Percentiles rank a stretch among this genome's conserved stretches.
phyloP scores from a whole-genome alignment of 2,329 filamentous ascomycete species.

The Scleromitrula shiraiana region DNA sequence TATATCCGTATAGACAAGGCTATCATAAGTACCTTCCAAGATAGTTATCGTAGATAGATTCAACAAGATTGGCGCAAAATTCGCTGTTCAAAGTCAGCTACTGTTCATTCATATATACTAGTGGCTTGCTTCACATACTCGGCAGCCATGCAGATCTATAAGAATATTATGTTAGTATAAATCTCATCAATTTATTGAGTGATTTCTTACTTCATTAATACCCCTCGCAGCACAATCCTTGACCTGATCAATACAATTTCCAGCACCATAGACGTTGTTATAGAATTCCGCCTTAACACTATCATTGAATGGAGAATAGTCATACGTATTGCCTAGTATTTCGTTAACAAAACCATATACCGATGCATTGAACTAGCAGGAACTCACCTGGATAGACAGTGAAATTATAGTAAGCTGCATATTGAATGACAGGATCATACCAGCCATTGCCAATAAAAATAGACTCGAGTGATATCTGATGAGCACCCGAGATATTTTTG shows the following conservation, averaged over 20 bases:
- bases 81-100: constrained; percentile 32
- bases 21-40: constrained; percentile 27
- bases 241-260: constrained; percentile 53
- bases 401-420: constrained; percentile 50
- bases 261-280: constrained; percentile 51
- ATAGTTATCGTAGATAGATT: constrained; percentile 43
- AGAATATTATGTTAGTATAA: background rate
- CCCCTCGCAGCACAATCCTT: constrained; percentile 45
- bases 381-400: constrained; percentile 33
- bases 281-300: constrained; percentile 43
- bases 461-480: constrained; percentile 39
- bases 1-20: background rate
- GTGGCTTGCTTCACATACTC: constrained; percentile 1
- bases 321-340: constrained; percentile 42
- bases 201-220: constrained; percentile 33
- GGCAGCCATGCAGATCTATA: constrained; percentile 41
- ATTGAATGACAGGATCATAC: constrained; percentile 49
- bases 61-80: constrained; percentile 47
- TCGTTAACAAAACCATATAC: background rate
- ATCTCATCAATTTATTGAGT: background rate
- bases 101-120: background rate
- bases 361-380: background rate
- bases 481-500: constrained; percentile 39
- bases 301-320: constrained; percentile 43
- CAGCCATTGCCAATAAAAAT: constrained; percentile 51